Conservation (phyloP, 2,329 filamentous ascomycete genomes). For the Arthrobotrys iridis region DNA sequence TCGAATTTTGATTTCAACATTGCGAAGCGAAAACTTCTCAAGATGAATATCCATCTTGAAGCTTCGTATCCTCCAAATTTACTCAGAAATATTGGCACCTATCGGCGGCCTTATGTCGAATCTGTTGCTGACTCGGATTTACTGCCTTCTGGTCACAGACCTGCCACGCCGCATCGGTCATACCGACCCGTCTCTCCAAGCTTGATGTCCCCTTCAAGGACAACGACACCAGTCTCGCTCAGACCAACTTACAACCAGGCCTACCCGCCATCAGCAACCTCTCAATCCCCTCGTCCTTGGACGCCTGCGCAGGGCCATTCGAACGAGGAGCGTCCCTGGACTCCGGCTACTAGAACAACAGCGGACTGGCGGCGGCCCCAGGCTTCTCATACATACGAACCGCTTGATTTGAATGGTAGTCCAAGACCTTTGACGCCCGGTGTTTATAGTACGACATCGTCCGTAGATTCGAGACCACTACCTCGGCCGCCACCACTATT, state of each 20-base stretch:
- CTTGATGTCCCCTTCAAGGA: constrained; percentile 41
- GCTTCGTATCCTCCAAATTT: constrained; percentile 29
- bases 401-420: constrained; percentile 85
- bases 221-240: constrained; percentile 28
- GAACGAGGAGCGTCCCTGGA: constrained; percentile 65
- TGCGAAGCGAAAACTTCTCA: not conserved
- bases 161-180: constrained; percentile 42
- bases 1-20: not conserved
- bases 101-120: constrained; percentile 51
- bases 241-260: constrained; percentile 19
- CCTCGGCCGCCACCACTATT: constrained; percentile 91
- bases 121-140: constrained; percentile 54
- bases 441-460: constrained; percentile 74
- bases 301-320: constrained; percentile 64
- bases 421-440: constrained; percentile 91
- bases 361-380: constrained; percentile 77
- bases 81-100: constrained; percentile 33
- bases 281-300: constrained; percentile 69
- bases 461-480: constrained; percentile 77
- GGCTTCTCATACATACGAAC: constrained; percentile 79
- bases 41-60: constrained; percentile 37
- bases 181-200: constrained; percentile 44
- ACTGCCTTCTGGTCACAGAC: constrained; percentile 24
- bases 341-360: constrained; percentile 65
- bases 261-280: constrained; percentile 20